phyloP scores from a whole-genome alignment of 1,284 basidiomycete species.

The Cystobasidium sp. region DNA sequence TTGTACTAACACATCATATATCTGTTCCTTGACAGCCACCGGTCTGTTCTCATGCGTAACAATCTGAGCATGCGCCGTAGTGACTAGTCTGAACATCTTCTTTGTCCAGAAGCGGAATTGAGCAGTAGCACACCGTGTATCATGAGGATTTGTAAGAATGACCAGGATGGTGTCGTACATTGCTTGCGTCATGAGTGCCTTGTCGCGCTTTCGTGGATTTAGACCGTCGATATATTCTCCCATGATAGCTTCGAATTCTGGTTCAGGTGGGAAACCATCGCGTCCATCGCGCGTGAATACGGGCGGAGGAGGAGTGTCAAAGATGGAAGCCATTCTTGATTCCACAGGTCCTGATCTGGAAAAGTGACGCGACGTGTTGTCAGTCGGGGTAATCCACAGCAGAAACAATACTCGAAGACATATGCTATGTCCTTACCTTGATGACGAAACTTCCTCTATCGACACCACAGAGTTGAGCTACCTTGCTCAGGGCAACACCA shows the following conservation, averaged over 20 bases:
- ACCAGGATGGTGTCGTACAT: conserved; percentile 72
- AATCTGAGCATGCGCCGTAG: conserved; percentile 58
- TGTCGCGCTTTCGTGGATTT: conserved; percentile 65
- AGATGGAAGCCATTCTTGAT: conserved; percentile 45
- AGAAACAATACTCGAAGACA: no score
- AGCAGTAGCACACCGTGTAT: conserved; percentile 62
- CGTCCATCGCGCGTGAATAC: conserved; percentile 46
- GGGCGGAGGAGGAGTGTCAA: conserved; percentile 30
- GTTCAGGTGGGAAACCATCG: conserved; percentile 64
- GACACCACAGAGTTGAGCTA: no score
- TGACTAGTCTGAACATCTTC: conserved; percentile 74
- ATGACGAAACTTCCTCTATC: no score
- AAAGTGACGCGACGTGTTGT: no score
- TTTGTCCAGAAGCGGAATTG: conserved; percentile 79
- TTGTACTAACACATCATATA: conserved; percentile 74
- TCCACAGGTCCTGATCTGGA: no score
- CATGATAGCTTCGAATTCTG: conserved; percentile 65
- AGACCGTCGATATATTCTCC: conserved; percentile 65
- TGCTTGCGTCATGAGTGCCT: conserved; percentile 70
- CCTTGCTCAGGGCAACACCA: no score
- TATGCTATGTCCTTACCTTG: no score
- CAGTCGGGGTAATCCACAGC: no score
- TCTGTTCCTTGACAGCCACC: conserved; percentile 72
- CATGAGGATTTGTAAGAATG: conserved; percentile 63
- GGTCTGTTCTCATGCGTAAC: conserved; percentile 70